These are phyloP conservation scores for Dendrobium officinale DNA, from an alignment of 106 monocot species.

Conservation along the genomic window DNA sequence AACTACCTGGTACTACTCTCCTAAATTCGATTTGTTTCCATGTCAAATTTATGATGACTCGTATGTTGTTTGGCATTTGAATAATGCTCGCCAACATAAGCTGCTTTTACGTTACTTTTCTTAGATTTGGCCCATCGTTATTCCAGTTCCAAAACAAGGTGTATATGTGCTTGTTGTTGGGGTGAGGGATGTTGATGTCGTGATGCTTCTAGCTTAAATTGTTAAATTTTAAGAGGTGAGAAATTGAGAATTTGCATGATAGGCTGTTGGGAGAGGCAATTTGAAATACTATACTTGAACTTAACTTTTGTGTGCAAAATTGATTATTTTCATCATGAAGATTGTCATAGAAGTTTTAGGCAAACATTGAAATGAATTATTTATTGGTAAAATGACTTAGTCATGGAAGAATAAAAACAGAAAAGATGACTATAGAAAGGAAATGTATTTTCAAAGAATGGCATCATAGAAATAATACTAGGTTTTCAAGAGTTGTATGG, in stretches of 20 bases:
- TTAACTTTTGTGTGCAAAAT: neutral
- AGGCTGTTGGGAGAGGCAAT: neutral
- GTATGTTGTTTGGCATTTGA: neutral
- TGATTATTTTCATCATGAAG: neutral
- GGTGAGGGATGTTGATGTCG: neutral
- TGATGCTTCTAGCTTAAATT: neutral
- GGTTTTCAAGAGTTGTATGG: too few relatives aligned
- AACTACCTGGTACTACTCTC: slow-evolving; percentile 55
- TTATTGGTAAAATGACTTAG: neutral
- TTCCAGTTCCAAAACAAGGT: neutral
- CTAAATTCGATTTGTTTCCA: neutral
- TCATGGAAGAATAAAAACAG: neutral
- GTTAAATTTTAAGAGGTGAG: neutral
- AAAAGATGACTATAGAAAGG: too few relatives aligned
- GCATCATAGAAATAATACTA: too few relatives aligned
- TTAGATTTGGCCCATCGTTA: neutral
- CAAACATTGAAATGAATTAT: neutral
- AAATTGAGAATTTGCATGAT: neutral
- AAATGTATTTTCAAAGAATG: too few relatives aligned
- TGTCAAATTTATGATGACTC: slow-evolving; percentile 1
- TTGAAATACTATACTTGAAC: neutral
- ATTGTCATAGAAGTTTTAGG: neutral
- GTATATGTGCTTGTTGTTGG: neutral
- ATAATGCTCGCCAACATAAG: neutral
- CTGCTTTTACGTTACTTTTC: neutral